Base-by-base conservation (phyloP, 805 yeast species). In the Cyberlindnera euphorbiae region DNA sequence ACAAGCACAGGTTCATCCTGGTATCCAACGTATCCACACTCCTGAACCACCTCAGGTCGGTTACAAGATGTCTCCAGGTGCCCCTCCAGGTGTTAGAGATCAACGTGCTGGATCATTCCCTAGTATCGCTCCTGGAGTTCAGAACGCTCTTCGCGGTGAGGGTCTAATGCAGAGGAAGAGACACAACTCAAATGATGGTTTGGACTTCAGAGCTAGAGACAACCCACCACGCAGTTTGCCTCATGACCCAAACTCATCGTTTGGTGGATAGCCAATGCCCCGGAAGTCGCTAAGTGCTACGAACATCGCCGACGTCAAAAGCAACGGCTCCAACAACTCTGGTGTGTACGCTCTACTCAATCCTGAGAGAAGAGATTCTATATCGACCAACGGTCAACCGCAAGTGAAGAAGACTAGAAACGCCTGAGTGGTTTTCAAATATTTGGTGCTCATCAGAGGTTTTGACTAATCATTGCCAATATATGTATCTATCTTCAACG, bases 161-260 rank as follows among this genome's bases (percentile, higher is more conserved):
- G 34, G 25, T 3, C 24, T 41, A 5, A 31, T 36, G 17, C 22
- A 19, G 9, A 47, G 52, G 28, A 52, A 52, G 35, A 45, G 58
- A 38, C 50, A 48, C 24, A 41, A 38, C 14, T 50, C 58, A 1
- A 49, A 42, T 24, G 55, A 49, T 28, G 46, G 32, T 4, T 15
- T 32, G 13, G 51, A 48, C 2, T 16, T 32, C 13, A 37, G 44
- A 32, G 27, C 21, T 11, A 33, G 37, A 31, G 42, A 41, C 9
- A 47, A 50, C 19, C 53, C 52, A 24, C 55, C 56, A 34, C 39
- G 54, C 32, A 51, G 53, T 29, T 33, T 47, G 8, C 55, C 52
- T 9, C 37, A 38, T 25, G 41, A 38, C 16, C 35, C 30, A 15
- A 32, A 21, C 28, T 17, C 12, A 17, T 32, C 26, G 9, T 19